A percentile compares a stretch with the other conserved stretches of the same genome.
phyloP scores from a whole-genome alignment of 2,329 filamentous ascomycete species.

The Drechslera avenae region DNA sequence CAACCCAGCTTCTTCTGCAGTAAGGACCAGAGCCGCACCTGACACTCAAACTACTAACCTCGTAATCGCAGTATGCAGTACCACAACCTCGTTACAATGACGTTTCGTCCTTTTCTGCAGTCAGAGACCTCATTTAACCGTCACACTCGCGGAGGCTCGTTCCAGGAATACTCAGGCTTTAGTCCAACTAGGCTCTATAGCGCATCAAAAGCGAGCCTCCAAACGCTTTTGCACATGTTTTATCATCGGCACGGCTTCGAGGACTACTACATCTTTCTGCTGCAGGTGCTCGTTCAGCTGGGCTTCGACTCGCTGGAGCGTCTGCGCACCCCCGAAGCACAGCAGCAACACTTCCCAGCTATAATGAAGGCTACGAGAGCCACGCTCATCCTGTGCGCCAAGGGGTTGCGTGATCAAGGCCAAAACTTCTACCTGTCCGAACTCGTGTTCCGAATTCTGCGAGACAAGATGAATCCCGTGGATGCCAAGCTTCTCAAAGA shows the following conservation, averaged over 20 bases:
- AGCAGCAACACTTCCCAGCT: not conserved
- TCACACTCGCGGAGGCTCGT: not conserved
- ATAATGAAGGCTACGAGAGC: conserved; percentile 9
- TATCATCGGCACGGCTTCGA: conserved; percentile 10
- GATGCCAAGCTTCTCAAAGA: conserved; percentile 8
- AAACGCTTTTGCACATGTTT: conserved; percentile 8
- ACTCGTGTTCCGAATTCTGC: conserved; percentile 8
- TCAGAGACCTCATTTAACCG: not conserved
- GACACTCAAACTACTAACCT: not conserved
- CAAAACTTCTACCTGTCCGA: conserved; percentile 10
- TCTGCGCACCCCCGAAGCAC: not conserved
- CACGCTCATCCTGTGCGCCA: conserved; percentile 13
- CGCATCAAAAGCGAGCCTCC: conserved; percentile 7
- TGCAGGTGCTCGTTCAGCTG: conserved; percentile 8
- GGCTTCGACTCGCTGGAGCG: conserved; percentile 5
- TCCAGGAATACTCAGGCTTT: not conserved
- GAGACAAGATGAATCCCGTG: conserved; percentile 10
- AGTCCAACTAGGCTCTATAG: not conserved
- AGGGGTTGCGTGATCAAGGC: conserved; percentile 13
- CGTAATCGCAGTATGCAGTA: conserved; percentile 5
- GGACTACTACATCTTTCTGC: conserved; percentile 5
- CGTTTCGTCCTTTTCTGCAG: conserved; percentile 4
- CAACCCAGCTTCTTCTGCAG: conserved; percentile 11
- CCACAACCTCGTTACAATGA: conserved; percentile 11
- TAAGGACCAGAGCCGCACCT: not conserved